These are phyloP conservation scores for Euphorbia peplus DNA, from an alignment of 345 rosid species.

Conservation along the genomic window DNA sequence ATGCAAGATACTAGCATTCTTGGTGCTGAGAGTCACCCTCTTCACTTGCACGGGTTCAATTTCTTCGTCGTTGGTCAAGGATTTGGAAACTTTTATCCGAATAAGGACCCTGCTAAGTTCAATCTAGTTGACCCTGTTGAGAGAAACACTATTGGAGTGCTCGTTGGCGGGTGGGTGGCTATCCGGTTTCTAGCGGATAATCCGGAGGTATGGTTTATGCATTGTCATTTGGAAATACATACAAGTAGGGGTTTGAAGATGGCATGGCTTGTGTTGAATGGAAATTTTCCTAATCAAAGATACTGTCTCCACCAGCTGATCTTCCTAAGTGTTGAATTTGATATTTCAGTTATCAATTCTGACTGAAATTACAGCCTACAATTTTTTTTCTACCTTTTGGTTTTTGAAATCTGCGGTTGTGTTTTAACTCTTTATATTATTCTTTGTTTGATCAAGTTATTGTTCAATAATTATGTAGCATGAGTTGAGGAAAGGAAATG, in stretches of 20 bases:
- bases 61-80: constrained; percentile 28
- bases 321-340: constrained; percentile 9
- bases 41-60: constrained; percentile 30
- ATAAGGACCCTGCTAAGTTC: constrained; percentile 25
- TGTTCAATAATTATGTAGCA: background rate
- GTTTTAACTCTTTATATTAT: background rate
- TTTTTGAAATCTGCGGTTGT: constrained; percentile 7
- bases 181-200: constrained; percentile 12
- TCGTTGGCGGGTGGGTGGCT: constrained; percentile 11
- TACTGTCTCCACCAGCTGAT: constrained; percentile 24
- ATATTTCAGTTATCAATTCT: background rate
- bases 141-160: constrained; percentile 11
- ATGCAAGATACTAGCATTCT: constrained; percentile 32
- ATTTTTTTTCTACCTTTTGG: background rate
- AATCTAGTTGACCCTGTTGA: constrained; percentile 22
- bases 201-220: constrained; percentile 29
- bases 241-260: constrained; percentile 31
- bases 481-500: background rate
- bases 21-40: constrained; percentile 32
- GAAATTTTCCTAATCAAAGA: constrained; percentile 24
- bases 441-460: background rate
- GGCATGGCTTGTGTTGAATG: constrained; percentile 31
- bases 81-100: constrained; percentile 23
- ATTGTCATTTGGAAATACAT: constrained; percentile 30
- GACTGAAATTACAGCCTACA: background rate